Percentiles rank a stretch among this genome's conserved stretches.
Conservation (phyloP, 2,329 filamentous ascomycete genomes). For the Tolypocladium nubicola region DNA sequence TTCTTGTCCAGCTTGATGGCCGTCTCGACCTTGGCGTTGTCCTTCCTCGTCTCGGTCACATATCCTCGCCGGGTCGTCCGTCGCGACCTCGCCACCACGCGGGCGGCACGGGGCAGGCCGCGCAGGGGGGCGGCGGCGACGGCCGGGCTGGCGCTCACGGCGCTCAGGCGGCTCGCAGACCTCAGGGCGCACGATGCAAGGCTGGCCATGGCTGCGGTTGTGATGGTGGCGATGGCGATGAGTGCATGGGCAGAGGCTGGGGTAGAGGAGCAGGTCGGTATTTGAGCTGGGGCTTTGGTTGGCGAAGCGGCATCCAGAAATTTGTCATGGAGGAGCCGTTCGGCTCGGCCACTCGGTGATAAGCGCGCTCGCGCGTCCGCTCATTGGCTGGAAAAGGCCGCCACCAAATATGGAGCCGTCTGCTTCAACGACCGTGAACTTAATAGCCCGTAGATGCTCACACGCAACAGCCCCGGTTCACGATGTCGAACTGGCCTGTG, state of each 20-base stretch:
- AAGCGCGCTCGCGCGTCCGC: slow-evolving; percentile 11
- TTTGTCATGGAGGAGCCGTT: slow-evolving; percentile 21
- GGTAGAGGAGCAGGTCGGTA: slow-evolving; percentile 9
- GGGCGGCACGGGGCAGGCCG: slow-evolving; percentile 15
- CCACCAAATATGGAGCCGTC: neutral
- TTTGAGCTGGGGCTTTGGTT: slow-evolving; percentile 1
- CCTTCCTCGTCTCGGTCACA: slow-evolving; percentile 73
- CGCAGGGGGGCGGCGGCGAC: neutral
- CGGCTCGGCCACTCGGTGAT: slow-evolving; percentile 26
- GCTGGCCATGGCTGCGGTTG: slow-evolving; percentile 42
- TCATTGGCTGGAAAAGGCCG: slow-evolving; percentile 19
- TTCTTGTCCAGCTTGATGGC: slow-evolving; percentile 81
- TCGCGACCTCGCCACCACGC: slow-evolving; percentile 11
- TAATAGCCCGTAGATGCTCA: neutral
- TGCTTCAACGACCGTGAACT: too few species aligned
- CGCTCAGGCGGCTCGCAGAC: slow-evolving; percentile 56
- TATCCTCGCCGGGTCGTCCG: slow-evolving; percentile 48
- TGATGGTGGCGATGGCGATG: slow-evolving; percentile 9
- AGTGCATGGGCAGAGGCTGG: slow-evolving; percentile 1
- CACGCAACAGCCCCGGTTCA: neutral
- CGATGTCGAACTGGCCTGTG: neutral
- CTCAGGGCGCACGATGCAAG: slow-evolving; percentile 60
- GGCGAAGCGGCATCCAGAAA: slow-evolving; percentile 10
- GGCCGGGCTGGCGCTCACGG: slow-evolving; percentile 8
- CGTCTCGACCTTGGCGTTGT: slow-evolving; percentile 75